Base-by-base conservation (phyloP, 2,329 filamentous ascomycete genomes). In the Trichoderma arundinaceum region DNA sequence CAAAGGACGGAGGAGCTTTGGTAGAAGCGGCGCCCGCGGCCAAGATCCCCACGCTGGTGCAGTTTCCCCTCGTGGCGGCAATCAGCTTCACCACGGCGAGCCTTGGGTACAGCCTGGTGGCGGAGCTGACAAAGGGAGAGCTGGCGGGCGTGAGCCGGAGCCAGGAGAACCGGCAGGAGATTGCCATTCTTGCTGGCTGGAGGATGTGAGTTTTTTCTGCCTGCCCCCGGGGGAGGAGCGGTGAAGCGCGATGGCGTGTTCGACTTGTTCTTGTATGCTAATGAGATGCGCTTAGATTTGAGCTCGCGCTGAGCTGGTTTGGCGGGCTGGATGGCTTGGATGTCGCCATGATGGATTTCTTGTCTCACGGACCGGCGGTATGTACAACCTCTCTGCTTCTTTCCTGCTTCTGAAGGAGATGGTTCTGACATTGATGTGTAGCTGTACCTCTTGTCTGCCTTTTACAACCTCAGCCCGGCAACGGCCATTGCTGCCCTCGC, bases 401-500 rank as follows among this genome's bases (percentile, higher is more conserved):
- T 53, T 5, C 33, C 33, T 35, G 33, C 33, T 35, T 57, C 19
- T 33, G 52, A 13, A 38, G 48, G n/a, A n/a, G n/a, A n/a, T n/a
- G n/a, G n/a, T n/a, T n/a, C 58, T 60, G 52, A 58, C 6, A 8
- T 52, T 19, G 64, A 69, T 4, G 19, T 54, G 15, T 60, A 89
- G 86, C 86, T 90, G 68, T 91, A 91, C 74, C 87, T 97, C 49
- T 82, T 96, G 33, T 83, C 83, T 35, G 88, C 88, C 60, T 97
- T 96, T 81, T 97, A 96, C 83, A 78, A 82, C 41, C 83, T 96
- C 70, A 84, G 85, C 32, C 80, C 85, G 32, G 77, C 81, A 61
- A 89, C 90, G 0, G 83, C 89, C 19, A 72, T 88, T 35, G 80
- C 85, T 44, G 87, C 87, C 41, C 83, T 92, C 58, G 76, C 79